Evolutionary conservation across 108 stramenopile genomes (phyloP).

Genomic region (Cyclotella atomus): DNA sequence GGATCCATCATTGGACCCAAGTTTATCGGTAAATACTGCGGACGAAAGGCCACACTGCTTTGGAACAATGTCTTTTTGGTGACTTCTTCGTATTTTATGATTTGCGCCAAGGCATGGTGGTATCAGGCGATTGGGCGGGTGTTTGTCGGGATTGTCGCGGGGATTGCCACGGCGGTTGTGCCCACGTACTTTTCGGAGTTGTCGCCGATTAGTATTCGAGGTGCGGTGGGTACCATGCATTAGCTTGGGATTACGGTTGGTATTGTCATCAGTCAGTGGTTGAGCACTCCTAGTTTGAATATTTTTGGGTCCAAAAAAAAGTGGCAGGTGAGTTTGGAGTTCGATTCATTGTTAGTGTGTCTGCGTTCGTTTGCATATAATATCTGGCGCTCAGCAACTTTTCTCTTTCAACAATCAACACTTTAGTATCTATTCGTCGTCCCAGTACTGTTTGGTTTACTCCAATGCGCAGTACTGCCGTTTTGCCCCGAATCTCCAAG

Average conservation of each 20-base stretch:
- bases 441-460: slow-evolving; percentile 18
- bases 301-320: slow-evolving; percentile 31
- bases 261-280: slow-evolving; percentile 36
- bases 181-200: slow-evolving; percentile 45
- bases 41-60: slow-evolving; percentile 36
- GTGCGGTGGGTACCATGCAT: slow-evolving; percentile 46
- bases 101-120: slow-evolving; percentile 36
- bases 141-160: slow-evolving; percentile 43
- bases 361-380: too few species aligned
- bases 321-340: slow-evolving; percentile 42
- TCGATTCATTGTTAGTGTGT: too few species aligned
- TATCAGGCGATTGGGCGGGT: slow-evolving; percentile 43
- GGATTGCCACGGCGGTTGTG: slow-evolving; percentile 43
- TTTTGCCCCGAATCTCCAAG: slow-evolving; percentile 48
- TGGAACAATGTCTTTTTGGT: slow-evolving; percentile 39
- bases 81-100: slow-evolving; percentile 20
- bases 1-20: slow-evolving; percentile 45
- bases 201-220: slow-evolving; percentile 34
- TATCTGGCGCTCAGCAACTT: too few species aligned
- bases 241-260: slow-evolving; percentile 50
- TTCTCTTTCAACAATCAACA: too few species aligned
- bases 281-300: slow-evolving; percentile 43
- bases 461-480: slow-evolving; percentile 30
- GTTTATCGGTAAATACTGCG: slow-evolving; percentile 33
- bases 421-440: slow-evolving; percentile 45